phyloP scores from a whole-genome alignment of 352 stramenopile genomes.

The Pythium insidiosum region DNA sequence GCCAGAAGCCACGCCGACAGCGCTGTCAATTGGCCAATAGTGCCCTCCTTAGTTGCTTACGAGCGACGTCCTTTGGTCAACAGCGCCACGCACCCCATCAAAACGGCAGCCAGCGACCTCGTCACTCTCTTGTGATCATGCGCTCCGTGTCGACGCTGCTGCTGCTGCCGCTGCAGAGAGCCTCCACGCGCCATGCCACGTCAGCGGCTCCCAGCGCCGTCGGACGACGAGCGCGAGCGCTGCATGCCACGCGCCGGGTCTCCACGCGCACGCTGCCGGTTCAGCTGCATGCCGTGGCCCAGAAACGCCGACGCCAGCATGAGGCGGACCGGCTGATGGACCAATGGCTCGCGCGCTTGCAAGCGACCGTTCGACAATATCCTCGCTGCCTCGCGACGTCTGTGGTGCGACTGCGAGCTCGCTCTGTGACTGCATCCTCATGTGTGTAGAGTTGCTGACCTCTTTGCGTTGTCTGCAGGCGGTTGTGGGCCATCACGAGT shows the following conservation, averaged over 20 bases:
- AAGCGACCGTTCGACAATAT: conserved; percentile 4
- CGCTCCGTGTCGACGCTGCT: conserved; percentile 6
- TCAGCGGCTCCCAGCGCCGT: no score
- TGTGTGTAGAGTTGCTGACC: neutral
- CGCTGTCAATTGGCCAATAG: no score
- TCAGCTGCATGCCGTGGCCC: conserved; percentile 3
- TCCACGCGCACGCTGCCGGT: conserved; percentile 3
- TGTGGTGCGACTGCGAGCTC: conserved; percentile 3
- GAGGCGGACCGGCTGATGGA: conserved; percentile 1
- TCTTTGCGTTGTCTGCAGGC: neutral
- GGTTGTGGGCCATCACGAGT: neutral
- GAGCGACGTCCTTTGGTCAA: no score
- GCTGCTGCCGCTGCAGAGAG: no score
- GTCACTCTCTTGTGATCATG: conserved; percentile 2
- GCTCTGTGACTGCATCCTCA: neutral
- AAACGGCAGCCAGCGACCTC: no score
- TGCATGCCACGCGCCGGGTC: no score
- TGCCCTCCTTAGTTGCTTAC: no score
- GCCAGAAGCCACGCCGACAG: no score
- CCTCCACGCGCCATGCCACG: neutral
- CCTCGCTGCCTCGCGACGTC: conserved; percentile 13
- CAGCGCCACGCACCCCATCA: no score
- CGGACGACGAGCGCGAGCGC: no score
- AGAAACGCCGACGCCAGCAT: conserved; percentile 9
- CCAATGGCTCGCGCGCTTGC: conserved; percentile 9